Base-by-base conservation (phyloP, 495 filamentous ascomycete genomes). In the Polyplosphaeria fusca region DNA sequence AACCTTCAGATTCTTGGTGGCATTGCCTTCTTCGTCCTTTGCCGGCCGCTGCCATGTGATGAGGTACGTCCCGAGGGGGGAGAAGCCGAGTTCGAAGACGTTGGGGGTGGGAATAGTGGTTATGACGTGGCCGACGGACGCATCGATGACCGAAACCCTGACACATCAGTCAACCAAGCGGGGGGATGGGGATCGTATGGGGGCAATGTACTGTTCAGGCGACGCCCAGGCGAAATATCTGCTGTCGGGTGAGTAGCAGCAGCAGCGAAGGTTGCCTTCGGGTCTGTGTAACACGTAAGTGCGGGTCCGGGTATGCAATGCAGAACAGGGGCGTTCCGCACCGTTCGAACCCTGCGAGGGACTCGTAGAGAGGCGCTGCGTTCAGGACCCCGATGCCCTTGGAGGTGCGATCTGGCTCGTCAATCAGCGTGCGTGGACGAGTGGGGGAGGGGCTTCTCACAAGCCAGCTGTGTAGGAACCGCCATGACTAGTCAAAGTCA, bases 181-280 rank as follows among this genome's bases (percentile, higher is more conserved):
- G n/a, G n/a, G n/a, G n/a, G n/a, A n/a, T n/a, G n/a, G n/a, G n/a
- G n/a, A n/a, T n/a, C n/a, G n/a, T n/a, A 43, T 2, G 14, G 22
- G 55, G 51, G 39, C 24, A 28, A 37, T 75, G 48, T 81, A 86
- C 85, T 79, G 82, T 60, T 96, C 91, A 48, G 82, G 86, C 55
- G 90, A 88, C 52, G 91, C 92, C 86, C 88, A 98, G 49, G 92
- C 91, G 73, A 95, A 93, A 77, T 91, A 98, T 65, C 87, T 86
- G 68, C 93, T 91, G 70, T 90, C 89, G 30, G 91, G 89, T 57
- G 92, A 96, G 78, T 97, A 98, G 62, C 81, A 82, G 74, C 87
- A 92, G 70, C 92, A 97, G 74, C 93, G 86, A 65, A 93, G 79
- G 74, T 90, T 96, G 70, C 91, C 92, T 78, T 95, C 87, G 53